Evolutionary conservation across 106 monocot genomes (phyloP), one percentile per base, ranked within the genome.

Genomic region (Vanilla planifolia): DNA sequence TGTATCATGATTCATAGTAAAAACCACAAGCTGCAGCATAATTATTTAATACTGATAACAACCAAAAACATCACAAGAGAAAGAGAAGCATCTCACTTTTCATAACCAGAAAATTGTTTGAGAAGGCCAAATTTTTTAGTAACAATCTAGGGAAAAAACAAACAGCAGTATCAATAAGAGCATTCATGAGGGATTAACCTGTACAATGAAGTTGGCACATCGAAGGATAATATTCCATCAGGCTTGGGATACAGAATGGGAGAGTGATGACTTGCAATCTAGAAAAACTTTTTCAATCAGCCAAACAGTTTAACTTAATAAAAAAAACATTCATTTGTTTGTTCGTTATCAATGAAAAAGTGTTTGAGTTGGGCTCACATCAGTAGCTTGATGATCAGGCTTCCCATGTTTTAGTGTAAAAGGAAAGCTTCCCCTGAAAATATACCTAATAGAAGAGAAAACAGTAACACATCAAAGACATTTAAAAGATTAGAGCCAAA

Each of bases 161-260:
- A n/a, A n/a, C n/a, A n/a, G n/a, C n/a, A n/a, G n/a, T n/a, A n/a
- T n/a, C n/a, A n/a, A n/a, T n/a, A n/a, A n/a, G n/a, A n/a, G n/a
- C n/a, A n/a, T n/a, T n/a, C n/a, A n/a, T n/a, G n/a, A n/a, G n/a
- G n/a, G n/a, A 42, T 24, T 20, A 48, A 98, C 98, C 92, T 98
- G 72, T 98, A 92, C 13, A 98, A 61, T 52, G 98, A 98, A 55
- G 92, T 88, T 36, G 98, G 98, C 55, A 98, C 92, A 71, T 98
- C 98, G 76, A 92, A 98, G 33, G 98, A 85, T 61, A 92, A 44
- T 45, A 67, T 33, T 48, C 82, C 92, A 80, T 98, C 98, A 33
- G 98, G 70, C 62, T 88, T 98, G 52, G 98, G 85, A 67, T 98
- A 98, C 35, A 65, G 55, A 43, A 98, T 88, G 21, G 77, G 81